Evolutionary conservation across 345 rosid genomes (phyloP).

Genomic region (Salix dunnii): DNA sequence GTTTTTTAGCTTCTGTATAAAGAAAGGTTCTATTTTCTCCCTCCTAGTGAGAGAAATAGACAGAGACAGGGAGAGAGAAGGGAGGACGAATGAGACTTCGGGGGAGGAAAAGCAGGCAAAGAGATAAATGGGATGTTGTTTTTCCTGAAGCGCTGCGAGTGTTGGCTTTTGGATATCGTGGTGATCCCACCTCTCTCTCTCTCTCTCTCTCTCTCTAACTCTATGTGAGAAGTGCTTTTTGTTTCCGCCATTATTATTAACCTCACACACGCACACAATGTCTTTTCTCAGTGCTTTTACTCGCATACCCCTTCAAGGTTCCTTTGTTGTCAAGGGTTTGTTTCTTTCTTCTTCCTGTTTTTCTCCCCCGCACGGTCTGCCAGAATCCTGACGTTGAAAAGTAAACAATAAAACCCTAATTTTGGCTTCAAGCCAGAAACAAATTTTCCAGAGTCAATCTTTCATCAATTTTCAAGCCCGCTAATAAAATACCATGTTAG

Average conservation of each 20-base stretch:
- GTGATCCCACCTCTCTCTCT: background rate
- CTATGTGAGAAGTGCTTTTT: conserved; percentile 11
- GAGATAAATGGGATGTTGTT: conserved; percentile 30
- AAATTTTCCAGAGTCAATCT: background rate
- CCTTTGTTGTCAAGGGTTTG: conserved; percentile 13
- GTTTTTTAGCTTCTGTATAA: background rate
- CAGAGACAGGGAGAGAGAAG: conserved; percentile 18
- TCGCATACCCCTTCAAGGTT: conserved; percentile 8
- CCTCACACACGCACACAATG: background rate
- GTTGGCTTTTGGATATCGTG: too few relatives aligned
- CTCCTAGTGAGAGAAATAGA: background rate
- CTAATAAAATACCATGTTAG: background rate
- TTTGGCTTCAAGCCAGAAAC: conserved; percentile 13
- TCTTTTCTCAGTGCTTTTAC: conserved; percentile 9
- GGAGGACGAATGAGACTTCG: background rate
- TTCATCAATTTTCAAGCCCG: background rate
- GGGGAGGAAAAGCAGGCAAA: conserved; percentile 21
- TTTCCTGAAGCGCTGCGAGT: conserved; percentile 1
- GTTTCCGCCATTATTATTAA: background rate
- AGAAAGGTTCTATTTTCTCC: background rate
- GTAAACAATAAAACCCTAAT: background rate
- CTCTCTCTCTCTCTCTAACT: background rate
- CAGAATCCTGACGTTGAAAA: conserved; percentile 5
- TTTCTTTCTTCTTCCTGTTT: background rate
- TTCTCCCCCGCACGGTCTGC: background rate